Evolutionary conservation across 2,329 filamentous ascomycete genomes (phyloP).

Genomic region (Chrysosphaeria jannelii): DNA sequence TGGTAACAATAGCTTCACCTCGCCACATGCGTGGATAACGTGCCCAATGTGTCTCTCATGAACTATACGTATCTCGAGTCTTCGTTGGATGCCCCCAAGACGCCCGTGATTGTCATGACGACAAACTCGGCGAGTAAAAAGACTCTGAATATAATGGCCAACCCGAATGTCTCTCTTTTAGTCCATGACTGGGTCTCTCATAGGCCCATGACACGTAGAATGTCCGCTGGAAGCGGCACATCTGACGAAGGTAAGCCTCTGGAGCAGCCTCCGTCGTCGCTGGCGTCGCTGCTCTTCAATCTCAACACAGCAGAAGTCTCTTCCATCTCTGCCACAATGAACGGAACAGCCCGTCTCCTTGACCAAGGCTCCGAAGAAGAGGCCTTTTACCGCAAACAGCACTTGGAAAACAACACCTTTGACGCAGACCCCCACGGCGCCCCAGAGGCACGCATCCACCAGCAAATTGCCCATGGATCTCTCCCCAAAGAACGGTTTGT

Average conservation of each 20-base stretch:
- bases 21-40: conserved; percentile 57
- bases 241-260: conserved; percentile 8
- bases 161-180: conserved; percentile 72
- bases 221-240: conserved; percentile 26
- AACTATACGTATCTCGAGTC: conserved; percentile 91
- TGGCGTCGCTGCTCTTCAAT: conserved; percentile 62
- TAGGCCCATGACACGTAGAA: conserved; percentile 42
- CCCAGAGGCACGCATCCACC: conserved; percentile 11
- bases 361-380: conserved; percentile 52
- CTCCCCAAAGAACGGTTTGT: conserved; percentile 30
- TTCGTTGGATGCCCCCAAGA: conserved; percentile 25
- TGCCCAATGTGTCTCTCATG: conserved; percentile 88
- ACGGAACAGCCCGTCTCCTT: conserved; percentile 53
- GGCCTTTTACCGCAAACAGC: conserved; percentile 49
- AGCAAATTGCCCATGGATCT: conserved; percentile 6
- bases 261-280: conserved; percentile 31
- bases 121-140: conserved; percentile 55
- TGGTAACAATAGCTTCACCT: conserved; percentile 48
- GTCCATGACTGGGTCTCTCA: conserved; percentile 95
- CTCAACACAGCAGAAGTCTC: conserved; percentile 72
- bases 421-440: conserved; percentile 16
- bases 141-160: conserved; percentile 51
- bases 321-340: conserved; percentile 78
- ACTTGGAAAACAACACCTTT: conserved; percentile 82
- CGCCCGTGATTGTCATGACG: conserved; percentile 79